A percentile compares a stretch with the other conserved stretches of the same genome.
phyloP scores from a whole-genome alignment of 768 basidiomycete genomes.

The Serendipita sp. region DNA sequence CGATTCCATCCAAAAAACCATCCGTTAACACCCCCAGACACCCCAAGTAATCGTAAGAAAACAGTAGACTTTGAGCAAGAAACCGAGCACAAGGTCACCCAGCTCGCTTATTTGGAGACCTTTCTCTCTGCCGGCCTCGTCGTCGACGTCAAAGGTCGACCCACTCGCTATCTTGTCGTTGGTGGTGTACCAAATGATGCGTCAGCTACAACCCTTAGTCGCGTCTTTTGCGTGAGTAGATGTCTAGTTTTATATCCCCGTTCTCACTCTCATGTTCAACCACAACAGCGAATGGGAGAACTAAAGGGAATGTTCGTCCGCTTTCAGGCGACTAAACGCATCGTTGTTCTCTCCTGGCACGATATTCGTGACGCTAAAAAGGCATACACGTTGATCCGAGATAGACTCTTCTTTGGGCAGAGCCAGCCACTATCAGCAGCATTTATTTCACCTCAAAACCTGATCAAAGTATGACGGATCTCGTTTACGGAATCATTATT shows the following conservation, averaged over 20 bases:
- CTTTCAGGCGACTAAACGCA: slow-evolving; percentile 29
- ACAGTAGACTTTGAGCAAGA: neutral
- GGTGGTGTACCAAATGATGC: neutral
- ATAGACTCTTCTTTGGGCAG: neutral
- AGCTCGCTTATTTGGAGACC: neutral
- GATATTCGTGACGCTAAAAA: slow-evolving; percentile 7
- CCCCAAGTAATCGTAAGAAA: neutral
- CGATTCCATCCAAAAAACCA: neutral
- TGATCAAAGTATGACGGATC: slow-evolving; percentile 2
- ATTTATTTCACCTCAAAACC: neutral
- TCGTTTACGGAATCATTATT: slow-evolving; percentile 8
- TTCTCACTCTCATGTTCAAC: neutral
- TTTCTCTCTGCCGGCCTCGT: neutral
- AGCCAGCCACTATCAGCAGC: neutral
- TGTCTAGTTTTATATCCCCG: neutral
- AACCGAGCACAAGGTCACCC: neutral
- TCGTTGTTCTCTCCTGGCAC: slow-evolving; percentile 23
- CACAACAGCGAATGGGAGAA: slow-evolving; percentile 11
- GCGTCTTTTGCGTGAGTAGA: neutral
- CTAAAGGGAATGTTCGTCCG: slow-evolving; percentile 44
- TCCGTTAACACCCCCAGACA: slow-evolving; percentile 1
- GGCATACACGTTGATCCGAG: slow-evolving; percentile 2
- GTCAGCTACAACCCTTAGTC: neutral
- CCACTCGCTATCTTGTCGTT: neutral
- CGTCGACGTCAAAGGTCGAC: neutral